Base-by-base conservation (phyloP, 768 basidiomycete genomes). In the Termitomyces sp. region DNA sequence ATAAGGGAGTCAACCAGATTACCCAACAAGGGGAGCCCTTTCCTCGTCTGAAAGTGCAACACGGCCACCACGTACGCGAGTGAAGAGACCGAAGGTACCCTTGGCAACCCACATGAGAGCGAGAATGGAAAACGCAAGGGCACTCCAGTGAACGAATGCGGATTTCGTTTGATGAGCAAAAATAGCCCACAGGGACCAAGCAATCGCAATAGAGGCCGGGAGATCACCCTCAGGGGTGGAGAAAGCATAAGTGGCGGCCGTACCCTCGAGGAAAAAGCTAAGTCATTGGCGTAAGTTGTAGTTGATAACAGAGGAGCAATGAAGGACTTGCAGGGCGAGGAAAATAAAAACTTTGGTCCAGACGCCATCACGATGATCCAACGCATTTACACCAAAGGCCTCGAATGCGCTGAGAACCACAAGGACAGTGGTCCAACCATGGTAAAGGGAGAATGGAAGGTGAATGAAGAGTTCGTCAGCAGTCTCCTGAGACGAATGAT, bases 311-410 rank as follows among this genome's bases (percentile, higher is more conserved):
- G 35, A 53, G 59, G 29, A 5, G 4, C 11, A 41, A 7, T 12
- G 19, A 16, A n/a, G 4, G 14, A 75, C 88, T 66, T 73, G 91
- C 85, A 96, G 76, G 42, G 82, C 90, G 29, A 98, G 85, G 85
- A 97, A 95, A 57, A 95, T 96, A 63, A 95, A 93, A 67, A 96
- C 86, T 68, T 95, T 95, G 68, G 93, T 95, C 87, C 92, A 94
- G 56, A 94, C 74, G 40, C 94, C 92, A 3, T 92, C 86, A 32
- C 68, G 73, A 56, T 89, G 75, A 57, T 68, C 71, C 58, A 77
- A 67, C 0, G 90, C 85, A 68, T 95, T 80, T 58, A 86, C 84
- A 62, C 96, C 95, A 64, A 95, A 95, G 0, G 93, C 93, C 62
- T 93, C 87, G 65, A 95, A 95, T 2, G 81, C 90, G 41, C 89